Evolutionary conservation across 495 filamentous ascomycete species (phyloP), one percentile per base, ranked within the genome.

Genomic region (Friedmanniomyces simplex): DNA sequence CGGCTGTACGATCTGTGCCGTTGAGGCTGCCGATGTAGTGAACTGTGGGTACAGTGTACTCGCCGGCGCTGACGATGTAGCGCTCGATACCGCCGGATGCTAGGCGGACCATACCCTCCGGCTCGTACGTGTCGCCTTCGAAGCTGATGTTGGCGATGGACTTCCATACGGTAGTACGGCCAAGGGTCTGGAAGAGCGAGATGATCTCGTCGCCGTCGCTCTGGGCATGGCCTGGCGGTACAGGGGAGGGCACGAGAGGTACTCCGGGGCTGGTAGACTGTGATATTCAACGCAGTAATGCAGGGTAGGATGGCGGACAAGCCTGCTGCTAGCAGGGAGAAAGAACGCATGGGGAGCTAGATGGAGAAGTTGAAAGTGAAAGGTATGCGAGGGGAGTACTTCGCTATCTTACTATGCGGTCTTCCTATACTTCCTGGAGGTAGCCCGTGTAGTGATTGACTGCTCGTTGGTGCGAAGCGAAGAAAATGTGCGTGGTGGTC

Each of bases 191-290:
- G 37, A 58, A 58, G 12, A 50, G 46, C 8, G 34, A 13, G 22
- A 58, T 34, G 36, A 58, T 58, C 3, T 52, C 39, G 2, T 58
- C 50, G 26, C 48, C 49, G 21, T 58, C 55, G 26, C 55, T 58
- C 11, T 58, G 6, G 10, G 34, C 55, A 37, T 58, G 55, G 20
- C 41, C 39, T 1, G 37, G 46, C 8, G 55, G 55, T 8, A 50
- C 20, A 7, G 55, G 55, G 4, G 47, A 58, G n/a, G n/a, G n/a
- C n/a, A n/a, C n/a, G n/a, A n/a, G n/a, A n/a, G n/a, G n/a, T n/a
- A n/a, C n/a, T n/a, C 16, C 46, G 55, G 22, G 55, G 55, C 24
- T 52, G 46, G 30, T 39, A 52, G 5, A 25, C 32, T 10, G 55
- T 58, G 20, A 52, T 58, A 34, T 52, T 58, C 16, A 58, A 22